Base-by-base conservation (phyloP, 495 filamentous ascomycete genomes). In the Neurospora cerealis region DNA sequence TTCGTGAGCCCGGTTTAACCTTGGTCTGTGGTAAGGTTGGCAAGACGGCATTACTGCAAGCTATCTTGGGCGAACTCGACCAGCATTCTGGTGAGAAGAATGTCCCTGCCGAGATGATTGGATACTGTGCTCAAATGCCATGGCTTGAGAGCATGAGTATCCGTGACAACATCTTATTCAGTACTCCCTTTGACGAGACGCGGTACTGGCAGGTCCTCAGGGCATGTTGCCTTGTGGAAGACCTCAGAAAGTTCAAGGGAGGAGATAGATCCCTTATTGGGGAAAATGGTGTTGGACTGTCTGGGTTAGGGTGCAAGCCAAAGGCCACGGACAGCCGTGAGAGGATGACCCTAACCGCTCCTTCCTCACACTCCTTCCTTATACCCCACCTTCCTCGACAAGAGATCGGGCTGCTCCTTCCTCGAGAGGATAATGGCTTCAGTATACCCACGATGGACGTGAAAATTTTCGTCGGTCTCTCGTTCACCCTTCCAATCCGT, bases 231-330 rank as follows among this genome's bases (percentile, higher is more conserved):
- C 85, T 99, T n/a, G 78, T 88, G 4, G 93, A 96, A 73, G 96
- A 99, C 79, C 92, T 99, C 76, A 90, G 92, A 69, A 89, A 88
- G 71, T 88, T 98, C 60, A 92, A 93, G n/a, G 93, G 97, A 81
- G 96, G 93, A 32, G 96, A 99, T 78, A 90, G 93, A 74, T 97
- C 95, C 1, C 89, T 97, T 82, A 96, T 99, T 72, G 96, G 96
- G 69, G 96, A 99, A 81, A 91, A 96, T 76, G 96, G 96, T 0
- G 97, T 98, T 60, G 97, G 95, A 1, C 88, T 99, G 13, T 97
- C 94, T 4, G 96, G 96, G n/a, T n/a, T n/a, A n/a, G n/a, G n/a
- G n/a, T n/a, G n/a, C n/a, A n/a, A n/a, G n/a, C n/a, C n/a, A n/a
- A n/a, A n/a, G n/a, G n/a, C n/a, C n/a, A n/a, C n/a, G n/a, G n/a